Evolutionary conservation across 768 basidiomycete species (phyloP).

Genomic region (Gloeophyllum trabeum): DNA sequence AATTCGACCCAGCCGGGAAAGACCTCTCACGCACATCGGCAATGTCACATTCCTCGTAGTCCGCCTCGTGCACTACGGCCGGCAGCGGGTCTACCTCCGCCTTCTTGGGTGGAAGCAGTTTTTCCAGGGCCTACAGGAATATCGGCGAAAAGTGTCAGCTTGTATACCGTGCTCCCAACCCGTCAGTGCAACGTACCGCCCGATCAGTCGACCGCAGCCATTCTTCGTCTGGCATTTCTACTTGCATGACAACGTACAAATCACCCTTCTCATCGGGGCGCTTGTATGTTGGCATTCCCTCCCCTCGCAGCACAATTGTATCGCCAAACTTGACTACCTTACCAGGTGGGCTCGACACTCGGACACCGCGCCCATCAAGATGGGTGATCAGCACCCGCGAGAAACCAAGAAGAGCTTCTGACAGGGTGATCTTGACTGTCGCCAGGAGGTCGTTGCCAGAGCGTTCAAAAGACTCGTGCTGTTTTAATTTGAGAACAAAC

Average conservation of each 20-base stretch:
- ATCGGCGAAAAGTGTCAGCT: slow-evolving; percentile 4
- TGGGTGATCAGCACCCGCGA: slow-evolving; percentile 84
- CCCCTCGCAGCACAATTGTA: slow-evolving; percentile 64
- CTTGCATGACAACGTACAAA: slow-evolving; percentile 68
- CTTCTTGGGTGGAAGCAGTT: slow-evolving; percentile 67
- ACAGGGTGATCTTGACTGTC: slow-evolving; percentile 76
- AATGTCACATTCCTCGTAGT: slow-evolving; percentile 68
- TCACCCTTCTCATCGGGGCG: slow-evolving; percentile 62
- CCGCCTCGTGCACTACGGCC: slow-evolving; percentile 55
- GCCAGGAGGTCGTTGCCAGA: slow-evolving; percentile 74
- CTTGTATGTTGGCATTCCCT: slow-evolving; percentile 84
- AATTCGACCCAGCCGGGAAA: slow-evolving; percentile 62
- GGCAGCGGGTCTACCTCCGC: slow-evolving; percentile 61
- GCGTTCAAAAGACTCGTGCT: slow-evolving; percentile 76
- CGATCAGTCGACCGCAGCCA: slow-evolving; percentile 65
- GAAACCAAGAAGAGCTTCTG: slow-evolving; percentile 94
- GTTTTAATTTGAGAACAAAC: slow-evolving; percentile 58
- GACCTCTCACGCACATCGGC: slow-evolving; percentile 75
- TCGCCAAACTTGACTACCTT: slow-evolving; percentile 69
- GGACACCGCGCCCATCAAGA: slow-evolving; percentile 87
- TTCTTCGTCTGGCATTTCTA: slow-evolving; percentile 79
- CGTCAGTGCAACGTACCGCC: slow-evolving; percentile 27
- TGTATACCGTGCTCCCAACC: background rate
- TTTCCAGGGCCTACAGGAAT: slow-evolving; percentile 43
- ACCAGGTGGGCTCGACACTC: slow-evolving; percentile 60